A percentile compares a stretch with the other conserved stretches of the same genome.
These are phyloP conservation scores for Persicaria tinctoria DNA, from an alignment of 148 eudicot species.

Conservation along the genomic window DNA sequence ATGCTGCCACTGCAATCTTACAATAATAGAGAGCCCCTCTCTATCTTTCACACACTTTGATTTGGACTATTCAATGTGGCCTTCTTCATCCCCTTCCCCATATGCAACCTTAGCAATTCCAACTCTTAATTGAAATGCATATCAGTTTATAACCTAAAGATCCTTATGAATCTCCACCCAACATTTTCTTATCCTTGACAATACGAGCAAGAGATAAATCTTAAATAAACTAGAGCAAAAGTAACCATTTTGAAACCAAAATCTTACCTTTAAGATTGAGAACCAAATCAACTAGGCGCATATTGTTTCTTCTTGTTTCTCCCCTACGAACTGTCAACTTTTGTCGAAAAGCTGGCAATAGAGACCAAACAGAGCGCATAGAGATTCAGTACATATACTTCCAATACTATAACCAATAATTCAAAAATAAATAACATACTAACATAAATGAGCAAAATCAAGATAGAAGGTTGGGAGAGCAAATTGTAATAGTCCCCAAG, in stretches of 20 bases:
- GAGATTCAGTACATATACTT: too few species aligned
- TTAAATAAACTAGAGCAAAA: too few species aligned
- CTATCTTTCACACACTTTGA: constrained; percentile 6
- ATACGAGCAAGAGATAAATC: too few species aligned
- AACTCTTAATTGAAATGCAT: neutral
- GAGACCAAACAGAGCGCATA: too few species aligned
- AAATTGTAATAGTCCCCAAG: neutral
- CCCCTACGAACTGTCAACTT: too few species aligned
- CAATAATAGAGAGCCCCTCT: constrained; percentile 2
- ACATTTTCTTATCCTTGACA: neutral
- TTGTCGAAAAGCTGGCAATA: too few species aligned
- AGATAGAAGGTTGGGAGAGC: neutral
- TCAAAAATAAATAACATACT: neutral
- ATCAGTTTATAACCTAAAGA: neutral
- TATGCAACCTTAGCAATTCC: constrained; percentile 2
- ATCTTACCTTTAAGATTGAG: too few species aligned
- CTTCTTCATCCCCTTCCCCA: neutral
- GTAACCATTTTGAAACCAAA: too few species aligned
- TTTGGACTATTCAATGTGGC: constrained; percentile 5
- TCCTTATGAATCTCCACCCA: neutral
- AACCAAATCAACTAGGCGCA: too few species aligned
- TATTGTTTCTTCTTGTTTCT: too few species aligned
- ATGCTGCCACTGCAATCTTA: constrained; percentile 6
- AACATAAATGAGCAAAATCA: too few species aligned
- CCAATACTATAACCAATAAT: neutral